Evolutionary conservation across 2,329 filamentous ascomycete species (phyloP).

Genomic region (Colletotrichum cuscutae): DNA sequence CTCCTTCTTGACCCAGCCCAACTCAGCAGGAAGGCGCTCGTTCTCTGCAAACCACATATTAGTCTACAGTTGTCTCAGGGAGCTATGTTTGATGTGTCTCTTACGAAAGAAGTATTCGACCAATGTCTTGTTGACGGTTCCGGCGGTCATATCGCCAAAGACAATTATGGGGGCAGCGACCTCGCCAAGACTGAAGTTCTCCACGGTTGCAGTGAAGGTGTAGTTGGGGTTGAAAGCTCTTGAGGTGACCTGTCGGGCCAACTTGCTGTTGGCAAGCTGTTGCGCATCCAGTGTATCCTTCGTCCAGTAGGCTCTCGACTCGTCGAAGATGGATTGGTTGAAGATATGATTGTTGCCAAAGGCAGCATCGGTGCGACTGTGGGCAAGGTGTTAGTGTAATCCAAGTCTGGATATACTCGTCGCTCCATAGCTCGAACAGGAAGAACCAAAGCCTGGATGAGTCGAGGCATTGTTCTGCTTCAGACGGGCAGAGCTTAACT

Average conservation of each 20-base stretch:
- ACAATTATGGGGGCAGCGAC: conserved; percentile 59
- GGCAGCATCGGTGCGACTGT: conserved; percentile 58
- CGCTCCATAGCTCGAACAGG: too few relatives aligned
- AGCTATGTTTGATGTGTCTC: conserved; percentile 31
- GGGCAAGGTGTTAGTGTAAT: not conserved
- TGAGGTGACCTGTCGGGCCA: conserved; percentile 55
- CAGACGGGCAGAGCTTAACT: not conserved
- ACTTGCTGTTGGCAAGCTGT: conserved; percentile 57
- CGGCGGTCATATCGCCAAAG: conserved; percentile 55
- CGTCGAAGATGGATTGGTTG: conserved; percentile 61
- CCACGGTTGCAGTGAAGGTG: conserved; percentile 52
- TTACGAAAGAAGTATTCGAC: conserved; percentile 59
- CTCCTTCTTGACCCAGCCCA: conserved; percentile 23
- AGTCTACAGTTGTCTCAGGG: not conserved
- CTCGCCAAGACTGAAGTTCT: conserved; percentile 61
- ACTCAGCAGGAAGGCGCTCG: conserved; percentile 26
- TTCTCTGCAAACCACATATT: conserved; percentile 2
- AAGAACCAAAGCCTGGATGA: too few relatives aligned
- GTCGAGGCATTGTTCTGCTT: too few relatives aligned
- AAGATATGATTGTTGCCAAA: conserved; percentile 63
- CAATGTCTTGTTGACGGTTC: conserved; percentile 50
- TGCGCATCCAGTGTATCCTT: conserved; percentile 49
- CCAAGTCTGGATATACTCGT: too few relatives aligned
- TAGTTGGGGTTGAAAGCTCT: conserved; percentile 59
- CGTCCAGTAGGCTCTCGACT: conserved; percentile 58